Evolutionary conservation across 1,139 yeast genomes (phyloP).

Genomic region (Lodderomyces pseudojiufengensis): DNA sequence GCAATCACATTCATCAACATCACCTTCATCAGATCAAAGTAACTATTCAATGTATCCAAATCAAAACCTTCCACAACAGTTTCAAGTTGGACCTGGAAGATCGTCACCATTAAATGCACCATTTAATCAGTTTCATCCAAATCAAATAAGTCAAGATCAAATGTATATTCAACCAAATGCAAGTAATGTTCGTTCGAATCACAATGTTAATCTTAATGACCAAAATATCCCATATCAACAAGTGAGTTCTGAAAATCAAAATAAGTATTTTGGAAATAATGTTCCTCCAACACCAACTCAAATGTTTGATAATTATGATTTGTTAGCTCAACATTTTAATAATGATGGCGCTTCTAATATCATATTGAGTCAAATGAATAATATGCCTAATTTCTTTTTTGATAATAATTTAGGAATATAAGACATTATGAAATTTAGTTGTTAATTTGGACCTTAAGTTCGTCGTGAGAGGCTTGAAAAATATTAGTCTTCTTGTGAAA

Average conservation of each 20-base stretch:
- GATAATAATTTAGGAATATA: constrained; percentile 32
- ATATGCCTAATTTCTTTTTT: constrained; percentile 38
- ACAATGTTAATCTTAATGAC: neutral
- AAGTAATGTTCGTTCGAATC: neutral
- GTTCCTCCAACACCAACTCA: neutral
- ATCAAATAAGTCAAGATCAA: neutral
- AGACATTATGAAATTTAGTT: neutral
- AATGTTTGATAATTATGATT: constrained; percentile 9
- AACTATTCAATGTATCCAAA: no score
- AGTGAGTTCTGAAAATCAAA: neutral
- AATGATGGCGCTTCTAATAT: constrained; percentile 19
- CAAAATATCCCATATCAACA: neutral
- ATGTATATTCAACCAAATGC: neutral
- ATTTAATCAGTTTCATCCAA: neutral
- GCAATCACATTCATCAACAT: neutral
- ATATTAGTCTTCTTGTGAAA: no score
- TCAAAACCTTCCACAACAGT: constrained; percentile 3
- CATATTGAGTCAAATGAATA: constrained; percentile 17
- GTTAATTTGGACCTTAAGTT: no score
- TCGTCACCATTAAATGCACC: neutral
- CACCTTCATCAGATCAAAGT: neutral
- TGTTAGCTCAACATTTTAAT: constrained; percentile 15
- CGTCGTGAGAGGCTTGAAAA: no score
- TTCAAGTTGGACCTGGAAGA: neutral
- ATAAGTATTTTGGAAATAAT: no score